Evolutionary conservation across 805 yeast species (phyloP).

Genomic region (Starmerella stigmatis): DNA sequence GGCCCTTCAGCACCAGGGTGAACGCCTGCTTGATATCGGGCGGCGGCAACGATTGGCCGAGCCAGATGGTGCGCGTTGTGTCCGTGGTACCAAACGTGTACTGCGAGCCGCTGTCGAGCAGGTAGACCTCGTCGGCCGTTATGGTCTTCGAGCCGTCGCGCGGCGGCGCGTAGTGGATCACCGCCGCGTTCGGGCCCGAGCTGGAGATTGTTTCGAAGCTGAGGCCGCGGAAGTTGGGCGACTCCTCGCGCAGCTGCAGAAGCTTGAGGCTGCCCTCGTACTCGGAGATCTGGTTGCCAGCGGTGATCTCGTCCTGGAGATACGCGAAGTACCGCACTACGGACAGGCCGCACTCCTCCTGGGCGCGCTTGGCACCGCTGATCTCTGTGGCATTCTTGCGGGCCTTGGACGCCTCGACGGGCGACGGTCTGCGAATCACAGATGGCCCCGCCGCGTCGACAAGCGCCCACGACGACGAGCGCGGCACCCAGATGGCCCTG

Average conservation of each 20-base stretch:
- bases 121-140: slow-evolving; percentile 55
- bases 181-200: slow-evolving; percentile 65
- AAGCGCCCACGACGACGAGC: slow-evolving; percentile 58
- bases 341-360: slow-evolving; percentile 73
- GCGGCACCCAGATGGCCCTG: slow-evolving; percentile 43
- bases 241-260: slow-evolving; percentile 34
- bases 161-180: slow-evolving; percentile 63
- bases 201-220: slow-evolving; percentile 68
- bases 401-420: slow-evolving; percentile 58
- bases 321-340: slow-evolving; percentile 67
- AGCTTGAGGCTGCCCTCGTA: slow-evolving; percentile 47
- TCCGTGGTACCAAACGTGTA: slow-evolving; percentile 93
- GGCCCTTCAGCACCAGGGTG: slow-evolving; percentile 84
- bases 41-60: slow-evolving; percentile 39
- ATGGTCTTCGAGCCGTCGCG: slow-evolving; percentile 47
- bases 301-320: slow-evolving; percentile 52
- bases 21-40: slow-evolving; percentile 54
- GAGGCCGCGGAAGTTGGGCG: slow-evolving; percentile 41
- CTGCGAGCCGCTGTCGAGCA: slow-evolving; percentile 88
- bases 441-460: slow-evolving; percentile 40
- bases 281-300: slow-evolving; percentile 40
- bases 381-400: slow-evolving; percentile 67
- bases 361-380: slow-evolving; percentile 62
- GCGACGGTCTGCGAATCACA: slow-evolving; percentile 40
- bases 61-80: slow-evolving; percentile 78